Base-by-base conservation (phyloP, 1,139 yeast species). In the Protomyces macrosporus region DNA sequence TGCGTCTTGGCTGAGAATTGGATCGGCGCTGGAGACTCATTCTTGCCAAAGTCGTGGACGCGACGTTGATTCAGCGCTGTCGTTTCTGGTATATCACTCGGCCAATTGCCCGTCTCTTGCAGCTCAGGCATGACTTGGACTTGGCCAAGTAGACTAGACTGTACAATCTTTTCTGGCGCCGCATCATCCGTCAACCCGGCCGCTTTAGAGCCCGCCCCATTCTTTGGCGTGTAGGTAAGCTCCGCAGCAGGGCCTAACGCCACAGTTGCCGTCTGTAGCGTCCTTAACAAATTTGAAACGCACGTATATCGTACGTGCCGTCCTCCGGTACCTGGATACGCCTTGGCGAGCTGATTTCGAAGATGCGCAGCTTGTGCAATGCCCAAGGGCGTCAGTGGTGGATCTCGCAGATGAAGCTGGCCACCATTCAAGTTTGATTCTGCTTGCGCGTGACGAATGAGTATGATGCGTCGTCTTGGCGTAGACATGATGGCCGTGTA, bases 61-160 rank as follows among this genome's bases (percentile, higher is more conserved):
- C 48, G 48, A 14, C 9, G 32, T 42, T 42, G n/a, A 9, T 42
- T 42, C 30, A 14, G 23, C 9, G 30, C 42, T 30, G 55, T 23
- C 6, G 39, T 33, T 34, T 35, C 33, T 10, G 55, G 55, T 3
- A 35, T 35, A 35, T 52, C 55, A 34, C 40, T 33, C 10, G 55
- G 55, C 39, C 35, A 33, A n/a, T 52, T 52, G 40, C 55, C 55
- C 39, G 55, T 52, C 35, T 52, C 55, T 35, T 52, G 55, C n/a
- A 52, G 37, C 23, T 52, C 42, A n/a, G 55, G 55, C 30, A 52
- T 23, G 39, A 52, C 45, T n/a, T 23, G 10, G 16, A 34, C 55
- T 10, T 23, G 12, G 10, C 55, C 55, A 4, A 33, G 12, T 12
- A 16, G 6, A 33, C 40, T 16, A n/a, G 37, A 2, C 5, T 14